These are phyloP conservation scores for Sporothrix humicola DNA, from an alignment of 2,329 filamentous ascomycete species.

Conservation along the genomic window DNA sequence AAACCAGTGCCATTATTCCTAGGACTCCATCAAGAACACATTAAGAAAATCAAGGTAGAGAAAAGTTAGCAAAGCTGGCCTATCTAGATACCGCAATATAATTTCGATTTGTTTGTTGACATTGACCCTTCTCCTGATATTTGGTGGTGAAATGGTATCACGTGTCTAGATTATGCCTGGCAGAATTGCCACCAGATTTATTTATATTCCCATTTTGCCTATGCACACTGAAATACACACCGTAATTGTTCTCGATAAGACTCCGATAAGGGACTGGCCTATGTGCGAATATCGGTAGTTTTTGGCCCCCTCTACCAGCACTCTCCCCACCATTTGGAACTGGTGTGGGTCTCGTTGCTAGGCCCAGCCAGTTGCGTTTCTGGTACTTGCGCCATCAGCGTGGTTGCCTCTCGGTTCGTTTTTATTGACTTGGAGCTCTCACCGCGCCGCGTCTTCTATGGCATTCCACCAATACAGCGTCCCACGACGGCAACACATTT, in stretches of 20 bases:
- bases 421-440: slow-evolving; percentile 1
- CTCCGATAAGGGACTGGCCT: not conserved
- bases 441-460: slow-evolving; percentile 5
- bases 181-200: not conserved
- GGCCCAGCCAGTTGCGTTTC: slow-evolving; percentile 14
- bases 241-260: not conserved
- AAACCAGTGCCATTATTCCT: too few relatives aligned
- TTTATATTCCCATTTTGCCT: not conserved
- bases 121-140: too few relatives aligned
- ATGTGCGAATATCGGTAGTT: not conserved
- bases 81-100: too few relatives aligned
- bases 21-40: too few relatives aligned
- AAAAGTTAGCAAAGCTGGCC: too few relatives aligned
- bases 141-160: not conserved
- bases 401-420: slow-evolving; percentile 28
- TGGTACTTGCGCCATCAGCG: slow-evolving; percentile 31
- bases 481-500: not conserved
- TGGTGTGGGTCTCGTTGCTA: slow-evolving; percentile 29
- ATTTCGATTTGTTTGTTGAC: not conserved
- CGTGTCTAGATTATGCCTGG: not conserved
- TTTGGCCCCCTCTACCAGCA: not conserved
- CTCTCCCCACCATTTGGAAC: not conserved
- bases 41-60: too few relatives aligned
- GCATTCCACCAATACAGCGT: not conserved
- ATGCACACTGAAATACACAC: too few relatives aligned